Base-by-base conservation (phyloP, 495 filamentous ascomycete genomes). In the Annulohypoxylon stygium region DNA sequence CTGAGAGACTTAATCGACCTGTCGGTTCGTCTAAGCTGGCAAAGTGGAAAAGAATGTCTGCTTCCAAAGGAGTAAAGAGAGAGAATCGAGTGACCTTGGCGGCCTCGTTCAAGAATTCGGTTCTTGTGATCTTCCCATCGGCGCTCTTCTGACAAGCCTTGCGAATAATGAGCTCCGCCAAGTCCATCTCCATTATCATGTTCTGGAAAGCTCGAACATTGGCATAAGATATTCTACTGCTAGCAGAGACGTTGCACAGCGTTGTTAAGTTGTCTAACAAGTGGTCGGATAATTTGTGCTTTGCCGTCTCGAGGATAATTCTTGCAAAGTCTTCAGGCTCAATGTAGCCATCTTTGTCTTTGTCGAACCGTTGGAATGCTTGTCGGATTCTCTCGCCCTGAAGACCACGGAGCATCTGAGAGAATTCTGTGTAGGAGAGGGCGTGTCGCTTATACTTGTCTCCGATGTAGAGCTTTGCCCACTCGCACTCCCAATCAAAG, bases 171-270 rank as follows among this genome's bases (percentile, higher is more conserved):
- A 95, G 78, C 81, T 99, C 96, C 45, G 98, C 93, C 79, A 97
- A 87, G 75, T 99, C 97, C 95, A 99, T 98, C 84, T 98, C 94
- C 65, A 90, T 88, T 75, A 99, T 93, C 75, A 99, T 87, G 74
- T 99, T 99, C 81, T 97, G 94, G 83, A 99, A 99, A 11, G 96
- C 96, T 37, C 97, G 89, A 4, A 99, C 96, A 79, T 97, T 97
- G 69, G 96, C 94, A 75, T 99, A 99, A 30, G 93, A 97, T 64
- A 99, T 97, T 81, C 97, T 97, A 83, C 88, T 96, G 55, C 94
- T 91, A 14, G 92, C 85, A 1, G 93, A 93, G 78, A 99, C 97
- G 81, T 98, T 98, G 87, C 95, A 98, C 57, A 99, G 88, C 3
- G 94, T 94, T 63, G 93, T 93, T 26, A 98, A 89, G 80, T 98